phyloP scores from a whole-genome alignment of 805 yeast species.

The Tetrapisispora iriomotensis region DNA sequence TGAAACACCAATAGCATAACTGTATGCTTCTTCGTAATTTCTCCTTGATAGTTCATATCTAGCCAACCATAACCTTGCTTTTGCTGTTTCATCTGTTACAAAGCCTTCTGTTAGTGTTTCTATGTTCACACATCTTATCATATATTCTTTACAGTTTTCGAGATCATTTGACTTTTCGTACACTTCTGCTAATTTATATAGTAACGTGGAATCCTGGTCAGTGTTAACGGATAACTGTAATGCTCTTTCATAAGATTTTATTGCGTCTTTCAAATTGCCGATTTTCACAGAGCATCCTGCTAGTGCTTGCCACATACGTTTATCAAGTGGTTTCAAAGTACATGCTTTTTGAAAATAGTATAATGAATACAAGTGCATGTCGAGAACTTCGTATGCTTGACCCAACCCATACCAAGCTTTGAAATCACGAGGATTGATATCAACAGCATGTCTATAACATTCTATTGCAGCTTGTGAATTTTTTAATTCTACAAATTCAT shows the following conservation, averaged over 20 bases:
- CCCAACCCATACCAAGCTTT: slow-evolving; percentile 98
- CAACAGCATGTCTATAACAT: slow-evolving; percentile 87
- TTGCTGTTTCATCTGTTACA: slow-evolving; percentile 60
- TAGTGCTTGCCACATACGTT: slow-evolving; percentile 93
- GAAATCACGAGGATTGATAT: slow-evolving; percentile 78
- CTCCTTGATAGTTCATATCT: slow-evolving; percentile 46
- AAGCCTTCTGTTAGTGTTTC: slow-evolving; percentile 53
- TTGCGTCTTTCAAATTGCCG: slow-evolving; percentile 58
- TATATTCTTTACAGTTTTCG: slow-evolving; percentile 47
- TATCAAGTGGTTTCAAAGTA: slow-evolving; percentile 76
- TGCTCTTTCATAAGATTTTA: slow-evolving; percentile 76
- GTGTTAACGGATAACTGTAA: slow-evolving; percentile 42
- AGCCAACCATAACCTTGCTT: slow-evolving; percentile 84
- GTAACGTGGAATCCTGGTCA: slow-evolving; percentile 43
- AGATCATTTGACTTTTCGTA: slow-evolving; percentile 47
- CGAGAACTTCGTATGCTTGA: slow-evolving; percentile 93
- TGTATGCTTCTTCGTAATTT: slow-evolving; percentile 59
- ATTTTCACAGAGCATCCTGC: slow-evolving; percentile 83
- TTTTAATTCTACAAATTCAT: slow-evolving; percentile 91
- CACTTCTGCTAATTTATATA: slow-evolving; percentile 56
- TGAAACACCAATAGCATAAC: slow-evolving; percentile 59
- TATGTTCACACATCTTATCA: slow-evolving; percentile 47
- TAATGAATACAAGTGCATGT: slow-evolving; percentile 86
- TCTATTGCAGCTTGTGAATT: slow-evolving; percentile 97
- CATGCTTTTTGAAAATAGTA: slow-evolving; percentile 91